Percentiles rank a stretch among this genome's conserved stretches.
Conservation (phyloP, 2,329 filamentous ascomycete genomes). For the Macrophomina phaseolina region DNA sequence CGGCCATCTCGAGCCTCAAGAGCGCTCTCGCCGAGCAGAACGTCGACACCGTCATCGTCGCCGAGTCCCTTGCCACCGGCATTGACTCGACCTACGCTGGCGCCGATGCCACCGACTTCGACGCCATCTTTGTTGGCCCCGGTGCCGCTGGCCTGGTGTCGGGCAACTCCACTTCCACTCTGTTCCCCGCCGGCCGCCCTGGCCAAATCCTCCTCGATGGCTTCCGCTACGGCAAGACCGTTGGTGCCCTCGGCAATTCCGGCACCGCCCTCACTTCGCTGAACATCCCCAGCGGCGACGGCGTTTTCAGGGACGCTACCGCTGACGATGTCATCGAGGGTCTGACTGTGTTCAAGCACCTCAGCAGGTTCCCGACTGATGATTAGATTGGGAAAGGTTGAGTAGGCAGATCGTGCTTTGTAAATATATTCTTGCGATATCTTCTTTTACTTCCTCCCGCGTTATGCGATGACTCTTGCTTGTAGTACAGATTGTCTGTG, state of each 20-base stretch:
- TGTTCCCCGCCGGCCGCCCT: conserved; percentile 70
- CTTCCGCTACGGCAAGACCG: conserved; percentile 73
- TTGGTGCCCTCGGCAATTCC: conserved; percentile 62
- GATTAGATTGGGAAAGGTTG: not conserved
- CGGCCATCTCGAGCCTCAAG: conserved; percentile 61
- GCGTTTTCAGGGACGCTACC: conserved; percentile 45
- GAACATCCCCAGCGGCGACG: conserved; percentile 48
- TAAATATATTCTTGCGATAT: not conserved
- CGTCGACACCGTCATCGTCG: conserved; percentile 65
- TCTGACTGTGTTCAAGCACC: conserved; percentile 68
- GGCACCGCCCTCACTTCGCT: conserved; percentile 49
- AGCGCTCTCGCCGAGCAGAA: conserved; percentile 56
- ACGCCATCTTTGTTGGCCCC: conserved; percentile 65
- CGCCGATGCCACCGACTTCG: conserved; percentile 67
- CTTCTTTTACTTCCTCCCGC: no score
- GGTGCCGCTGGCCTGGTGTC: conserved; percentile 62
- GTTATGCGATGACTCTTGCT: no score
- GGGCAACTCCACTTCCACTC: conserved; percentile 42
- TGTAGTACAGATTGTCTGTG: no score
- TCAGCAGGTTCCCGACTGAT: conserved; percentile 67
- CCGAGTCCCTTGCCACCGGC: conserved; percentile 59
- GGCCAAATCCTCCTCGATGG: conserved; percentile 66
- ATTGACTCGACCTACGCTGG: conserved; percentile 69
- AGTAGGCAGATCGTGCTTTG: not conserved
- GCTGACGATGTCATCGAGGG: conserved; percentile 54